Conservation (phyloP, 2,329 filamentous ascomycete genomes). For the Botrytis deweyae region DNA sequence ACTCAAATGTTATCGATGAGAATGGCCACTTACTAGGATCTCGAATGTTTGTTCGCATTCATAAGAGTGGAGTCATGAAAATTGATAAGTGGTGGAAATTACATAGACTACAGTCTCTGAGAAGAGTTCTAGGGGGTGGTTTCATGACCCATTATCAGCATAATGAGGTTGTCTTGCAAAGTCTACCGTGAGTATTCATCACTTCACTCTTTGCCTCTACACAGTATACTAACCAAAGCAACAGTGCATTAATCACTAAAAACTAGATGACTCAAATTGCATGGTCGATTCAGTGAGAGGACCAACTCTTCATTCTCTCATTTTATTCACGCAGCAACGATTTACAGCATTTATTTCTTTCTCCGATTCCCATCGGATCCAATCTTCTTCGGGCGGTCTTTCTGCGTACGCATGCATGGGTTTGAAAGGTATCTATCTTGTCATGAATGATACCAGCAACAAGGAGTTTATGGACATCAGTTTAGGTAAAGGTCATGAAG, state of each 20-base stretch:
- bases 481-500: not conserved
- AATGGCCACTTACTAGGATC: conserved; percentile 60
- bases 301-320: not conserved
- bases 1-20: conserved; percentile 62
- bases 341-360: not conserved
- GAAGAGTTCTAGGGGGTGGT: conserved; percentile 59
- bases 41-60: conserved; percentile 60
- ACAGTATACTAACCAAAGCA: not conserved
- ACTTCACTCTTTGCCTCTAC: not conserved
- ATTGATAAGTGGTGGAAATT: conserved; percentile 77
- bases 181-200: conserved; percentile 46
- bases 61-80: conserved; percentile 57
- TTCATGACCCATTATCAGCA: conserved; percentile 63
- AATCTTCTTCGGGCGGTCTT: not conserved
- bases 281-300: not conserved
- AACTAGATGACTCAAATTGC: not conserved
- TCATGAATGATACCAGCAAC: not conserved
- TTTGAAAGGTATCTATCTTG: not conserved
- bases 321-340: not conserved
- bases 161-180: conserved; percentile 60
- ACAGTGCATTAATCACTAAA: conserved; percentile 1
- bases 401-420: not conserved
- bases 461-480: conserved; percentile 4
- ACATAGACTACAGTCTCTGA: conserved; percentile 59
- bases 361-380: not conserved